Conservation (phyloP, 73 alveolate genomes). For the Tetrahymena borealis region DNA sequence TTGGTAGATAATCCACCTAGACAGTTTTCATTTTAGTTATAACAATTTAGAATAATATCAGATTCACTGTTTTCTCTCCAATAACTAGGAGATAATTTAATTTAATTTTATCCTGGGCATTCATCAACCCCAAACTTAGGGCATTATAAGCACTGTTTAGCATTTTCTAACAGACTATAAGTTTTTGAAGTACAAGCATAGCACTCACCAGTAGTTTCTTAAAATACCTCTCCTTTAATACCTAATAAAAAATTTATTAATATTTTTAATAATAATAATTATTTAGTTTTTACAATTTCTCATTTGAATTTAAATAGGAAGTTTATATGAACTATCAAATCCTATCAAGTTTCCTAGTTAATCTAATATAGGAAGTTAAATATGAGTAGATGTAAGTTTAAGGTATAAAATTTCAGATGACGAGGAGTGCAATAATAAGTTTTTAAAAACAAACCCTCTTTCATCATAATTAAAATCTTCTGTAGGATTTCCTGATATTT, state of each 20-base stretch:
- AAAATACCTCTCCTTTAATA: background rate
- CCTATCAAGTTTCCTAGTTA: too few relatives aligned
- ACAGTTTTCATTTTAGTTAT: background rate
- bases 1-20: conserved; percentile 28
- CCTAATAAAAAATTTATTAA: too few relatives aligned
- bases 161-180: background rate
- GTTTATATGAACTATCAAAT: too few relatives aligned
- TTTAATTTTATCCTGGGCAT: background rate
- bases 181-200: background rate
- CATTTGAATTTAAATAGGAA: background rate
- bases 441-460: too few relatives aligned
- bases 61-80: conserved; percentile 19
- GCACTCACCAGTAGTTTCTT: background rate
- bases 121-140: background rate
- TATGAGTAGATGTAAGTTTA: too few relatives aligned
- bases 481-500: too few relatives aligned
- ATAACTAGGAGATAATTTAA: conserved; percentile 10
- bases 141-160: background rate
- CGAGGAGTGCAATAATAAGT: too few relatives aligned
- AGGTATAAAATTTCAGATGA: too few relatives aligned
- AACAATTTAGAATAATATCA: conserved; percentile 3
- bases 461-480: too few relatives aligned
- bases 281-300: too few relatives aligned
- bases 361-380: too few relatives aligned
- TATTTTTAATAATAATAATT: too few relatives aligned